Base-by-base conservation (phyloP, 169 alveolate genomes). In the Cryptosporidium sp. region DNA sequence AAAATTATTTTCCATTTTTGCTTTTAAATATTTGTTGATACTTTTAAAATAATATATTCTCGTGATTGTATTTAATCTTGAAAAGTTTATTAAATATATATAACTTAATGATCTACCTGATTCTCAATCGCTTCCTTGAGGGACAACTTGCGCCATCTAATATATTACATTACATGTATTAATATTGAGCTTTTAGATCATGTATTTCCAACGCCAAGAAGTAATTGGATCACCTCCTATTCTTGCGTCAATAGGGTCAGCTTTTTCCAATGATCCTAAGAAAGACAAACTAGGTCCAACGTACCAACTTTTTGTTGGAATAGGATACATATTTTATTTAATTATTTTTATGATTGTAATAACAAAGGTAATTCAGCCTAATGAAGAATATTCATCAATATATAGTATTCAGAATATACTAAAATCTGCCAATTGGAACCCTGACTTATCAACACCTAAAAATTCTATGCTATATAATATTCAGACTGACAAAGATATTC, bases 361-460 rank as follows among this genome's bases (percentile, higher is more conserved):
- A 35, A 61, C 80, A 9, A 9, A 59, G 62, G 62, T 80, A 45
- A 59, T 59, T 61, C 89, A 80, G 45, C 73, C 89, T 58, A 80
- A 59, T 80, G 75, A 59, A 59, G 23, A 45, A 18, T 80, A 80
- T 59, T 62, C 73, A 2, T 80, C 89, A 29, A 65, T 80, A 8
- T 80, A 59, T 29, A 61, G 80, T 55, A 31, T 59, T 41, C 51
- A 59, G 12, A 80, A 62, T 43, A 0, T 43, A 61, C 37, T 80
- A 41, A 80, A 80, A 10, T 62, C 75, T 21, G 89, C 89, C 31
- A 80, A 80, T 50, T 80, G 89, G 89, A 62, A 80, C 62, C 75
- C 89, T 14, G 75, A 65, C 35, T 12, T 45, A 41, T 80, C 73
- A 45, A 80, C 80, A 18, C 80, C 89, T n/a, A 80, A 80, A 43